Conservation (phyloP, 2,329 filamentous ascomycete species). For the Trichoderma sp. region DNA sequence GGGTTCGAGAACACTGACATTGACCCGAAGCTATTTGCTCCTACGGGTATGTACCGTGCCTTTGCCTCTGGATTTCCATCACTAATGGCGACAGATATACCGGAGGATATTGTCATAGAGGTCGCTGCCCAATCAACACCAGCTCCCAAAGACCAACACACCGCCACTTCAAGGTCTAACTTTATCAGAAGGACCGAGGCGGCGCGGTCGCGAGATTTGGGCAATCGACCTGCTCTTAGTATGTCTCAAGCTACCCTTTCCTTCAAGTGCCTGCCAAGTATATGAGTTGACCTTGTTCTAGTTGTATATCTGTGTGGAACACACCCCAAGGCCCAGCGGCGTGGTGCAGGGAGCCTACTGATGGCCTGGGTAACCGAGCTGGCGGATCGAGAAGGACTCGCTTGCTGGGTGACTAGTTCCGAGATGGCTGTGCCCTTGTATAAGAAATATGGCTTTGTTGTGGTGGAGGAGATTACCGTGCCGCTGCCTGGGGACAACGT, state of each 20-base stretch:
- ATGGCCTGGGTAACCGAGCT: conserved; percentile 4
- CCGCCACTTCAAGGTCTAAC: neutral
- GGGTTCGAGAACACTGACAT: neutral
- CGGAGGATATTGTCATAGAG: neutral
- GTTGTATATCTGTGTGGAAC: neutral
- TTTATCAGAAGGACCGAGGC: neutral
- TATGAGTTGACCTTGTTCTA: neutral
- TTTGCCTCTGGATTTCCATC: neutral
- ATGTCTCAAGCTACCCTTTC: neutral
- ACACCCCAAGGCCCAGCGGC: conserved; percentile 1
- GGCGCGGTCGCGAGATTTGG: neutral
- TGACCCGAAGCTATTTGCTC: neutral
- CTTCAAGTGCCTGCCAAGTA: neutral
- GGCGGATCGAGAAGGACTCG: neutral
- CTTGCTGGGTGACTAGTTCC: conserved; percentile 3
- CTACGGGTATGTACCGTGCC: neutral
- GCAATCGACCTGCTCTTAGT: neutral
- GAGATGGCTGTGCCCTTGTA: conserved; percentile 4
- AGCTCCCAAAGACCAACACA: neutral
- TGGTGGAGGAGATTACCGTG: neutral
- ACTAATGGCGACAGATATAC: neutral
- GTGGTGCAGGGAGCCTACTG: neutral
- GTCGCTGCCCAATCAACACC: neutral
- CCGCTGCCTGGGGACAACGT: neutral
- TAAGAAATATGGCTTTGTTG: neutral